Evolutionary conservation across 192 early-diverging fungal species (phyloP).

Genomic region (Coemansia sp.): DNA sequence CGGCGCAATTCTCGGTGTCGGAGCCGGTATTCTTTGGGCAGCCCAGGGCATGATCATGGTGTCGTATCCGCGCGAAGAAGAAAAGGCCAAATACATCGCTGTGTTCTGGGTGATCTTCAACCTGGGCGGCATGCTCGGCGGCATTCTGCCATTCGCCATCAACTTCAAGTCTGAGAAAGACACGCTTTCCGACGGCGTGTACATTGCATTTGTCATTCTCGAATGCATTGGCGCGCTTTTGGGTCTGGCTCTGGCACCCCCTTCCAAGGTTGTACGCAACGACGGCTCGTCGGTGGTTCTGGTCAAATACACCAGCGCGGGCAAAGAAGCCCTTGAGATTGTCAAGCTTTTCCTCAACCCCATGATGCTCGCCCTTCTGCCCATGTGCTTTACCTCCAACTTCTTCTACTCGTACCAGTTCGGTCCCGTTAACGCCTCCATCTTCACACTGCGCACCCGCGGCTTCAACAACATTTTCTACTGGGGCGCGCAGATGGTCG

Average conservation of each 20-base stretch:
- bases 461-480: slow-evolving; percentile 74
- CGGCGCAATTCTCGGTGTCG: slow-evolving; percentile 75
- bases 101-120: slow-evolving; percentile 88
- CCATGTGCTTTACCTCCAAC: slow-evolving; percentile 65
- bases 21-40: slow-evolving; percentile 73
- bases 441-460: slow-evolving; percentile 70
- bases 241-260: slow-evolving; percentile 60
- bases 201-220: slow-evolving; percentile 73
- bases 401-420: slow-evolving; percentile 62
- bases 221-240: slow-evolving; percentile 65
- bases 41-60: slow-evolving; percentile 81
- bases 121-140: slow-evolving; percentile 75
- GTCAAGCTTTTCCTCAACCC: slow-evolving; percentile 65
- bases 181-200: slow-evolving; percentile 65
- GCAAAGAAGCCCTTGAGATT: slow-evolving; percentile 59
- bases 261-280: slow-evolving; percentile 62
- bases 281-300: slow-evolving; percentile 67
- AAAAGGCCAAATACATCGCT: slow-evolving; percentile 77
- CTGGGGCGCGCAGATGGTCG: slow-evolving; percentile 74
- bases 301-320: slow-evolving; percentile 66
- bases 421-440: slow-evolving; percentile 61
- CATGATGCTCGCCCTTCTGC: slow-evolving; percentile 64
- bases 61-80: slow-evolving; percentile 75
- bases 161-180: slow-evolving; percentile 57
- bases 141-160: slow-evolving; percentile 66